Percentiles rank a stretch among this genome's conserved stretches.
Evolutionary conservation across 2,329 filamentous ascomycete species (phyloP).

Genomic region (Ophiostoma populinum): DNA sequence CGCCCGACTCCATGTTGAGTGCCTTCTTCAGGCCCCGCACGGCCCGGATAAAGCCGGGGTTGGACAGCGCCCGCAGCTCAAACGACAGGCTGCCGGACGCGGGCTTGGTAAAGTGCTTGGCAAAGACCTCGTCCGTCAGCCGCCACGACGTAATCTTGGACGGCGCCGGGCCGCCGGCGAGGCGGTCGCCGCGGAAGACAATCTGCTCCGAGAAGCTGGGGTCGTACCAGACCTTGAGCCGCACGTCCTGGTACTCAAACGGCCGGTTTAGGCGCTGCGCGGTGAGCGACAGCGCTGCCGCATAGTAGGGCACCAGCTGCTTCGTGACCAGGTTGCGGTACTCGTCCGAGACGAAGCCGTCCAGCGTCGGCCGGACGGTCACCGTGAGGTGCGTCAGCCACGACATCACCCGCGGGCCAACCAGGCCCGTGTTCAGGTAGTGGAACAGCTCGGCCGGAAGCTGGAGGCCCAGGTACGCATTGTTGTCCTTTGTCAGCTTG

Average conservation of each 20-base stretch:
- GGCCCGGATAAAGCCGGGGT: conserved; percentile 37
- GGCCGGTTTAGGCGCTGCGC: conserved; percentile 68
- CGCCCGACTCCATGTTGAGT: conserved; percentile 35
- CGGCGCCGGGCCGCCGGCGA: conserved; percentile 25
- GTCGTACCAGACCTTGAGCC: conserved; percentile 72
- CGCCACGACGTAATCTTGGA: conserved; percentile 47
- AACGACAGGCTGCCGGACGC: conserved; percentile 30
- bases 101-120: conserved; percentile 27
- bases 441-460: conserved; percentile 80
- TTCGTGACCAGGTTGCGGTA: conserved; percentile 66
- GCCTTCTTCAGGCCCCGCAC: conserved; percentile 48
- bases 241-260: conserved; percentile 64
- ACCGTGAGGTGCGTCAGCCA: conserved; percentile 70
- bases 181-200: conserved; percentile 35
- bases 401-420: conserved; percentile 62
- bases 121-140: conserved; percentile 42
- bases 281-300: conserved; percentile 61
- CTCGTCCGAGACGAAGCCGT: conserved; percentile 61
- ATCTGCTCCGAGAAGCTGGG: conserved; percentile 49
- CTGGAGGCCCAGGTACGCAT: conserved; percentile 79
- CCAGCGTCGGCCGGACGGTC: conserved; percentile 65
- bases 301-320: conserved; percentile 56
- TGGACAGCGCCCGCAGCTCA: conserved; percentile 50
- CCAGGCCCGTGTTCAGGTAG: conserved; percentile 70
- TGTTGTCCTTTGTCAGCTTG: conserved; percentile 62